Percentiles rank a stretch among this genome's conserved stretches.
phyloP scores from a whole-genome alignment of 306 rosid genomes.

The Notholithocarpus densiflorus region DNA sequence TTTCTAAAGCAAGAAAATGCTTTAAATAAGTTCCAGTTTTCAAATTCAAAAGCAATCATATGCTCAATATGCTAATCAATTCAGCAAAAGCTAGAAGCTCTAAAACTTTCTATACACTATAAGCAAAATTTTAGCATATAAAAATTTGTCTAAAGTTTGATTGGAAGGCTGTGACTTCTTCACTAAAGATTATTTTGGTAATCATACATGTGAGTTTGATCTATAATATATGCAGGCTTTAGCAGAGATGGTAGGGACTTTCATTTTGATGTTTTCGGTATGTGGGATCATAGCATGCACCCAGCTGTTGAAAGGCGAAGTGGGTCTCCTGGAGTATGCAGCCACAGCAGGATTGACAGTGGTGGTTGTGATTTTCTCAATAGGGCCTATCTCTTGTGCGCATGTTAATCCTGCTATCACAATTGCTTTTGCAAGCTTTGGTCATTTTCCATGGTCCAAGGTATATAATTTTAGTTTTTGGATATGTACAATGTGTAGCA shows the following conservation, averaged over 20 bases:
- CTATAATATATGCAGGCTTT: constrained; percentile 40
- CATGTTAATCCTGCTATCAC: constrained; percentile 91
- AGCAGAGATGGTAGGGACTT: constrained; percentile 81
- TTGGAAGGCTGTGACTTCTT: neutral
- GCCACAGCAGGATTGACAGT: constrained; percentile 83
- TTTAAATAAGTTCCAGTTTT: neutral
- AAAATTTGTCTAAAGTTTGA: neutral
- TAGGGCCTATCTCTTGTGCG: constrained; percentile 74
- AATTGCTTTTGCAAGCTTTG: constrained; percentile 74
- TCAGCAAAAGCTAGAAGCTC: neutral
- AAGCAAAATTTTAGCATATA: neutral
- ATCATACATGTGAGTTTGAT: neutral
- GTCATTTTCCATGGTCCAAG: constrained; percentile 76
- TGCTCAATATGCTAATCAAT: neutral
- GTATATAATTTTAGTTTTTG: constrained; percentile 24
- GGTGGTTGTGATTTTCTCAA: constrained; percentile 60
- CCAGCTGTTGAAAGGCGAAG: constrained; percentile 38
- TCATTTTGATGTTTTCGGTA: constrained; percentile 69
- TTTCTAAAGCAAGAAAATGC: neutral
- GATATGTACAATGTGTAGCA: neutral
- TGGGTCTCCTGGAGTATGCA: constrained; percentile 75
- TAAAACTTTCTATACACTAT: neutral
- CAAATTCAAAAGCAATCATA: neutral
- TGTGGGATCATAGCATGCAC: constrained; percentile 72
- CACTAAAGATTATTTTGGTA: neutral